Percentiles rank a stretch among this genome's conserved stretches.
Evolutionary conservation across 192 early-diverging fungal genomes (phyloP).

Genomic region (Backusella westeae): DNA sequence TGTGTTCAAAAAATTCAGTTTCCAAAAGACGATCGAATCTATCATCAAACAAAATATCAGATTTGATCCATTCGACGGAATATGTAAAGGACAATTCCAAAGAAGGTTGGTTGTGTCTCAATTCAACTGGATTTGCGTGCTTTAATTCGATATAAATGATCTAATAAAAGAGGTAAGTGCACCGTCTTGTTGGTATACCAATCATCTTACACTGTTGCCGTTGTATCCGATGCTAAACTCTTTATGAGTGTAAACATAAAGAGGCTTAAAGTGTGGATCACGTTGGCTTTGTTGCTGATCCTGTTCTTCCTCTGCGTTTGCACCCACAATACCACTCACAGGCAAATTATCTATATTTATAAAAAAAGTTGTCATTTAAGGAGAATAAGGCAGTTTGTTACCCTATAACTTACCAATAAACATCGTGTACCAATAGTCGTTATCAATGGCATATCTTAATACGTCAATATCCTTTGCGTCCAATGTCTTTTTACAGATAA

Average conservation of each 20-base stretch:
- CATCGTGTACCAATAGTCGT: conserved; percentile 69
- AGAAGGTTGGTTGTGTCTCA: conserved; percentile 22
- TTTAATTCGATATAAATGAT: conserved; percentile 52
- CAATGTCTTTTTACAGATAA: conserved; percentile 52
- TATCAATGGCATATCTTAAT: conserved; percentile 62
- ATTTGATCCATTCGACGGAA: conserved; percentile 62
- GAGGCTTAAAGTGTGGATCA: conserved; percentile 10
- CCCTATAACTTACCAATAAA: conserved; percentile 44
- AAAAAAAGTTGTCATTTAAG: conserved; percentile 13
- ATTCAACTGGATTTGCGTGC: conserved; percentile 31
- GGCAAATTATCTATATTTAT: conserved; percentile 55
- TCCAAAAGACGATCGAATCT: conserved; percentile 69
- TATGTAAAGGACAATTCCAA: conserved; percentile 65
- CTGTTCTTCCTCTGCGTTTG: conserved; percentile 25
- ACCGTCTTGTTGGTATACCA: no score
- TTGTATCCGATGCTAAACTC: conserved; percentile 63
- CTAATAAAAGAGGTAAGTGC: conserved; percentile 18
- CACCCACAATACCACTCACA: conserved; percentile 52
- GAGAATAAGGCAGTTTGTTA: conserved; percentile 9
- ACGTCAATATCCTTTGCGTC: conserved; percentile 45
- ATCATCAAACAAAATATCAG: conserved; percentile 52
- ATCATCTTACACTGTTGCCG: conserved; percentile 44
- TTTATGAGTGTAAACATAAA: conserved; percentile 61
- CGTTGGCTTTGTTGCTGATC: not conserved
- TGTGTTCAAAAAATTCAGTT: conserved; percentile 77